Evolutionary conservation across 306 rosid species (phyloP).

Genomic region (Lotus japonicus): DNA sequence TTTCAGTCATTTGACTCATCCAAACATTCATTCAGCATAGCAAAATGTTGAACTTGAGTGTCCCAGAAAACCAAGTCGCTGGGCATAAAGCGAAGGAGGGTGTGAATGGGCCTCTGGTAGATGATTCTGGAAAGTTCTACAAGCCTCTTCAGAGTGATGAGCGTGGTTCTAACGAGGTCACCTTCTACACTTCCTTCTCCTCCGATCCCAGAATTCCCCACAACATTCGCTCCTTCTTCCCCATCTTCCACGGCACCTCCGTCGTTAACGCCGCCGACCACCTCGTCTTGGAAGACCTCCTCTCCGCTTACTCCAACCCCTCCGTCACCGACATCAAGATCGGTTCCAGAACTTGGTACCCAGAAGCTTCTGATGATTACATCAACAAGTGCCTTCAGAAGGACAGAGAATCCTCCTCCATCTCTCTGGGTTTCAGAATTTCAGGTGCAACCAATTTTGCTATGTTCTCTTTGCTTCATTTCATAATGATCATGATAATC

Average conservation of each 20-base stretch:
- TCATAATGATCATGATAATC: too few relatives aligned
- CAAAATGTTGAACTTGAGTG: constrained; percentile 53
- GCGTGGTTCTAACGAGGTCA: constrained; percentile 51
- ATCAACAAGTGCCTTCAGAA: constrained; percentile 40
- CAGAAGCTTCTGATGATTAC: constrained; percentile 52
- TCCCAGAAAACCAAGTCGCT: constrained; percentile 87
- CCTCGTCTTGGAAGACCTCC: constrained; percentile 54
- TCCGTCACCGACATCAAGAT: constrained; percentile 62
- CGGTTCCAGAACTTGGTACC: constrained; percentile 81
- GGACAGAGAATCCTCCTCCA: constrained; percentile 44
- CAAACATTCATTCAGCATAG: too few relatives aligned
- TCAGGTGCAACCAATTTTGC: constrained; percentile 32
- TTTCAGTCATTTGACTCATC: too few relatives aligned
- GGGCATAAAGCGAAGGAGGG: constrained; percentile 66
- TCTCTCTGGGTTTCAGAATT: constrained; percentile 56
- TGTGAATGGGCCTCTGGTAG: constrained; percentile 59
- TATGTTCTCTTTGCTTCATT: too few relatives aligned
- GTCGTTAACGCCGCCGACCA: constrained; percentile 61
- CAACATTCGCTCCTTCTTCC: constrained; percentile 43
- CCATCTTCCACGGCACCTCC: constrained; percentile 48
- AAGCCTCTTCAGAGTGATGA: constrained; percentile 67
- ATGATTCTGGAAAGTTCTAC: constrained; percentile 69
- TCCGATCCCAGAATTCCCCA: constrained; percentile 27
- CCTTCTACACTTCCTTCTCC: constrained; percentile 41
- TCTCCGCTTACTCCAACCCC: constrained; percentile 26